Conservation (phyloP, 2,329 filamentous ascomycete species). For the Nannizzia gypsea region DNA sequence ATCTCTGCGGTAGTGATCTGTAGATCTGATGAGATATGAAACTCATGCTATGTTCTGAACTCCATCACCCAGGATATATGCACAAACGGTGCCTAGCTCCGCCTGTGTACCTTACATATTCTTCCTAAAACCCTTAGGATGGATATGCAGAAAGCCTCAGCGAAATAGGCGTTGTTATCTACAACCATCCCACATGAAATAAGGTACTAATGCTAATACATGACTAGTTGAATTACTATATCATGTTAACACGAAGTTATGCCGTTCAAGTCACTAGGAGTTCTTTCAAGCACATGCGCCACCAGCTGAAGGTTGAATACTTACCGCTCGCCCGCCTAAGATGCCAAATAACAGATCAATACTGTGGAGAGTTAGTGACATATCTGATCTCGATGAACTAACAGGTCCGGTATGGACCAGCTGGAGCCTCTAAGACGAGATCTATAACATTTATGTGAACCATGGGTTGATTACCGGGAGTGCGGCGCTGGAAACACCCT, state of each 20-base stretch:
- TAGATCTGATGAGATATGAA: background rate
- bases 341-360: no score
- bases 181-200: no score
- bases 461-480: background rate
- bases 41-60: background rate
- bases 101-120: background rate
- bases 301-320: no score
- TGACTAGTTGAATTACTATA: no score
- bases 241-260: no score
- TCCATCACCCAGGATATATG: background rate
- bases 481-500: background rate
- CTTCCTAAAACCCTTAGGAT: background rate
- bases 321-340: no score
- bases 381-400: background rate
- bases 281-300: no score
- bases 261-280: no score
- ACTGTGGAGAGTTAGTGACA: no score
- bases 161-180: no score
- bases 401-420: background rate
- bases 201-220: no score
- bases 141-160: background rate
- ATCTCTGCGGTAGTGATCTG: background rate
- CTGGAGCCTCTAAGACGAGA: background rate
- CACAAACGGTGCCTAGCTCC: background rate
- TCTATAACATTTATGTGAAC: background rate